These are phyloP conservation scores for Priceomyces haplophilus DNA, from an alignment of 805 yeast species.

Conservation along the genomic window DNA sequence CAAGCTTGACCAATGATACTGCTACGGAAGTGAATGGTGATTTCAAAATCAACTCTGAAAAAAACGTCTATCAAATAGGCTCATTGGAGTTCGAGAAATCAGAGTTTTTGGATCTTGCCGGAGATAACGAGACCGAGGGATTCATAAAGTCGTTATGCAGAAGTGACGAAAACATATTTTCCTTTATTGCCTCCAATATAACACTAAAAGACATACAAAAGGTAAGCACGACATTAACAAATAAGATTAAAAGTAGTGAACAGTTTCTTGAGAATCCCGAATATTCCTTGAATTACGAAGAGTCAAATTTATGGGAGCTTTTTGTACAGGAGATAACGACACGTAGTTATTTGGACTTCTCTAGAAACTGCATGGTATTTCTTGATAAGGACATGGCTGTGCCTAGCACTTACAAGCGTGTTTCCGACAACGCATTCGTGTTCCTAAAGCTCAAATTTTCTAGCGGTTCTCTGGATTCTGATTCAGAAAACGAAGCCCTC, in stretches of 20 bases:
- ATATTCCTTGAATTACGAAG: conserved; percentile 27
- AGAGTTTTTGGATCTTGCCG: conserved; percentile 42
- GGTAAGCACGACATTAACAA: conserved; percentile 32
- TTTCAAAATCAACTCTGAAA: conserved; percentile 21
- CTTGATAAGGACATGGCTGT: conserved; percentile 23
- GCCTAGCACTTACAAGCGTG: conserved; percentile 24
- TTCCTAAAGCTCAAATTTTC: conserved; percentile 31
- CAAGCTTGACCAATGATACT: conserved; percentile 2
- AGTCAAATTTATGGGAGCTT: conserved; percentile 32
- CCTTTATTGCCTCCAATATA: conserved; percentile 42
- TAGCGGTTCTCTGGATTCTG: conserved; percentile 8
- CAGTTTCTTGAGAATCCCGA: conserved; percentile 30
- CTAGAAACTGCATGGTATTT: conserved; percentile 29
- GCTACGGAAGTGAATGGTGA: conserved; percentile 14
- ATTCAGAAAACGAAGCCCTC: conserved; percentile 1
- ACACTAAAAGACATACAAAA: conserved; percentile 43
- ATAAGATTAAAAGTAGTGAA: conserved; percentile 29
- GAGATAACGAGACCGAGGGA: conserved; percentile 52
- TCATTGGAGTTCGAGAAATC: conserved; percentile 49
- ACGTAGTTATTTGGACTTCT: conserved; percentile 29
- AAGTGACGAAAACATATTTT: conserved; percentile 30
- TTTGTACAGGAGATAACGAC: conserved; percentile 30
- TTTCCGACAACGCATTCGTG: conserved; percentile 32
- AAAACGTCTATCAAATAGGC: conserved; percentile 42
- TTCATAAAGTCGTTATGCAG: conserved; percentile 44